Conservation (phyloP, 1,284 basidiomycete genomes). For the Farysia itapuensis region DNA sequence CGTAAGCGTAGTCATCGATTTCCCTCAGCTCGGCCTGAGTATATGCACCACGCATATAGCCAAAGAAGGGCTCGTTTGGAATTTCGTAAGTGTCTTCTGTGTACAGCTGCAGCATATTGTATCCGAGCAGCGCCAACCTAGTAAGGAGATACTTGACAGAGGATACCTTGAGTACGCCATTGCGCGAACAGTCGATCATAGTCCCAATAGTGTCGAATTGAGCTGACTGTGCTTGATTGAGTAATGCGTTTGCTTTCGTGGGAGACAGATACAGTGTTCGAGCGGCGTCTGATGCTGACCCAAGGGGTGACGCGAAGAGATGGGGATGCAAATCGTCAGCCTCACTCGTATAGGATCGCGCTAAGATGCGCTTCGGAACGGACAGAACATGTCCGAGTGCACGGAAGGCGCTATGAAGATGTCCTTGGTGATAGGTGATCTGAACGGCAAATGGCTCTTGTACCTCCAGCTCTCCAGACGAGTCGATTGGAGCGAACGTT, state of each 20-base stretch:
- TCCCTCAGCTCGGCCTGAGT: conserved; percentile 46
- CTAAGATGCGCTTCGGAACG: background rate
- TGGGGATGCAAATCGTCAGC: conserved; percentile 8
- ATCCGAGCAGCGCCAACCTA: conserved; percentile 56
- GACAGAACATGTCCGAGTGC: conserved; percentile 41
- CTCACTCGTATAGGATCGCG: background rate
- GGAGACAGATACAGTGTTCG: conserved; percentile 11
- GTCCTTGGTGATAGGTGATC: conserved; percentile 7
- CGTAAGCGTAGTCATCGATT: conserved; percentile 59
- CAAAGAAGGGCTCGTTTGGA: conserved; percentile 60
- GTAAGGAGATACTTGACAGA: conserved; percentile 53
- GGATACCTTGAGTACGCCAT: conserved; percentile 58
- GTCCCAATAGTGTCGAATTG: conserved; percentile 54
- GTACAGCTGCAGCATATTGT: conserved; percentile 58
- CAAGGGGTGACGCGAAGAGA: conserved; percentile 4
- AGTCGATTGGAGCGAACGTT: background rate
- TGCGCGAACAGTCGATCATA: conserved; percentile 61
- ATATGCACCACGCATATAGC: conserved; percentile 57
- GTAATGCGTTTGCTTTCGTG: conserved; percentile 2
- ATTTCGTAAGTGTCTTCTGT: conserved; percentile 61
- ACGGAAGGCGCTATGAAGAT: conserved; percentile 34
- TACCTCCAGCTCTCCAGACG: background rate
- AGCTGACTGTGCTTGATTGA: conserved; percentile 20
- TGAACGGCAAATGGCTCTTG: conserved; percentile 3
- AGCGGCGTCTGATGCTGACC: background rate